Evolutionary conservation across 176 grass and related monocot genomes (phyloP).

Genomic region (Hyparrhenia diplandra): DNA sequence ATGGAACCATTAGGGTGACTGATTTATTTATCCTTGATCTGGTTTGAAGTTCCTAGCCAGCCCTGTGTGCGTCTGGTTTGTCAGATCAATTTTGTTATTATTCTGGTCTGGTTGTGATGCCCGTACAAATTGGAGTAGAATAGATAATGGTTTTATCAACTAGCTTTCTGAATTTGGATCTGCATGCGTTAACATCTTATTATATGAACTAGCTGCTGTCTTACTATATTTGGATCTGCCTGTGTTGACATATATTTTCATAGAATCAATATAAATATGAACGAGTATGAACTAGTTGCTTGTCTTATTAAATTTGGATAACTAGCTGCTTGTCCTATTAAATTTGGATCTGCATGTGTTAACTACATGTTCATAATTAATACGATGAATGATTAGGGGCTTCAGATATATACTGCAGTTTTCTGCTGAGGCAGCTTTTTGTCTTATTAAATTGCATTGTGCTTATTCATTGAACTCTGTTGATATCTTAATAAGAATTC

Average conservation of each 20-base stretch:
- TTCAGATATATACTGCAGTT: not conserved
- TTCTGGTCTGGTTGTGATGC: not conserved
- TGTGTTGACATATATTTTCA: too few relatives aligned
- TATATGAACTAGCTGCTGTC: too few relatives aligned
- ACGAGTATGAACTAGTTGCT: too few relatives aligned
- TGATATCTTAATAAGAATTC: too few relatives aligned
- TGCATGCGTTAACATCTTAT: too few relatives aligned
- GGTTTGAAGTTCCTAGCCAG: not conserved
- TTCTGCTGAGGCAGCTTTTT: not conserved
- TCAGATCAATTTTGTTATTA: not conserved
- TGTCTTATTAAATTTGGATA: too few relatives aligned
- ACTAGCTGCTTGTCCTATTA: not conserved
- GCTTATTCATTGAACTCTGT: not conserved
- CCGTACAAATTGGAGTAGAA: not conserved
- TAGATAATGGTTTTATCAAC: not conserved
- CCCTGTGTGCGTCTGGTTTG: not conserved
- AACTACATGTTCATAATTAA: not conserved
- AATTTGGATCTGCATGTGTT: not conserved
- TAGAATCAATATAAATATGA: too few relatives aligned
- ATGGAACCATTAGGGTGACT: not conserved
- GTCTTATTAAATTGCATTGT: not conserved
- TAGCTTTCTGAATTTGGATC: too few relatives aligned
- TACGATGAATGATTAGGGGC: not conserved
- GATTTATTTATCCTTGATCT: not conserved
- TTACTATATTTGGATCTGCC: too few relatives aligned